Base-by-base conservation (phyloP, 2,329 filamentous ascomycete genomes). In the Emmonsiellopsis sp. region DNA sequence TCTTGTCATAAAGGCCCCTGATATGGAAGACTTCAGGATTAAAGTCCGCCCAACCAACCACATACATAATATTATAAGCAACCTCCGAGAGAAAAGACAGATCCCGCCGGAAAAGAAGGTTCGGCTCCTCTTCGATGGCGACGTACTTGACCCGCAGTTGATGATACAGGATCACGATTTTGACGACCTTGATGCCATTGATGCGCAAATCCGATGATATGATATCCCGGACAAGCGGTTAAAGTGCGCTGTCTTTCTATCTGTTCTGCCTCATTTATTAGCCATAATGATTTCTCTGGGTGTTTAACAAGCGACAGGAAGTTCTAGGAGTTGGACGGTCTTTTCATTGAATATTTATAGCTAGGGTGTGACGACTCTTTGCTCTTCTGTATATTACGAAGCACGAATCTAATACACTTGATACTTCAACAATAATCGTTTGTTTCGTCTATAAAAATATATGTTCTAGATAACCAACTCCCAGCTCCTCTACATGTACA, bases 51-150 rank as follows among this genome's bases (percentile, higher is more conserved):
- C 62, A 7, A 62, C 20, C 20, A 76, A 52, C 89, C 83, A 1
- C 77, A 74, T 2, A 76, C 90, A 26, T 76, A 76, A 34, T 82
- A 75, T 94, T 50, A 72, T 86, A 15, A 73, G 72, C 40, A 79
- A 76, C 3, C 92, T 86, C 65, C 78, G 81, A 50, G 73, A 73
- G 38, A 72, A 77, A 59, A 76, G 79, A 32, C 61, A 73, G 0
- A 66, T 91, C 15, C 67, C 71, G 0, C 64, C 71, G 1, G 76
- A 78, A 4, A 78, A 76, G 59, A 67, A 76, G 0, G 71, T 93
- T 2, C 76, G 77, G 38, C 72, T 95, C 9, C 75, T 78, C 59
- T 91, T 89, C 67, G 89, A 95, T 61, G 89, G 89, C 11, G 88
- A 91, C 50, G 72, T 74, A 46, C 71, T 94, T 31, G 79, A 84